Evolutionary conservation across 1,284 basidiomycete genomes (phyloP).

Genomic region (Apiotrichum porosum): DNA sequence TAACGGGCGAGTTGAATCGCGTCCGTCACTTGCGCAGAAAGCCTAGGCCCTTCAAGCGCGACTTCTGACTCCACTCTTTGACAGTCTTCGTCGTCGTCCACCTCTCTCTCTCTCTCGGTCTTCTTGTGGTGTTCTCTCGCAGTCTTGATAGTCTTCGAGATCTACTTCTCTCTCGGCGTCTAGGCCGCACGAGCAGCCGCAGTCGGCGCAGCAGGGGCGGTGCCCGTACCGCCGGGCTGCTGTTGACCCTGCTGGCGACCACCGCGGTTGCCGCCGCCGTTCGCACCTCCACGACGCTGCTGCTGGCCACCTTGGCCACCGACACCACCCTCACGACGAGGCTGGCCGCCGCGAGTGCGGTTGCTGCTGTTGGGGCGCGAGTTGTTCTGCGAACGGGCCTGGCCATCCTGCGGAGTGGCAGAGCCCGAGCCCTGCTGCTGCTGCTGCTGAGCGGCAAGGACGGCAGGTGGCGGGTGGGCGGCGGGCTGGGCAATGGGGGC

Average conservation of each 20-base stretch:
- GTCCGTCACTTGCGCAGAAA: constrained; percentile 9
- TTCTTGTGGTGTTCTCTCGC: background rate
- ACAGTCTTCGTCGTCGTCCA: background rate
- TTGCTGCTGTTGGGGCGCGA: constrained; percentile 9
- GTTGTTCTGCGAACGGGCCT: constrained; percentile 5
- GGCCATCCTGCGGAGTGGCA: background rate
- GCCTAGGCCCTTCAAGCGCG: background rate
- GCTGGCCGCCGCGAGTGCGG: constrained; percentile 4
- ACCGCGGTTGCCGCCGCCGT: constrained; percentile 2
- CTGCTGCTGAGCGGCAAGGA: background rate
- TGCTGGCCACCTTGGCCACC: background rate
- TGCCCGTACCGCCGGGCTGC: background rate
- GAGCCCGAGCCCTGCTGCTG: background rate
- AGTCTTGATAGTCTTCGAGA: background rate
- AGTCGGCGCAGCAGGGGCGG: background rate
- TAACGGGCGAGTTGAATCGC: constrained; percentile 17
- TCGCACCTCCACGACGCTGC: background rate
- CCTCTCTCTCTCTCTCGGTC: background rate
- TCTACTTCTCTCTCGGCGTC: too few relatives aligned
- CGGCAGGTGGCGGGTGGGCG: constrained; percentile 7
- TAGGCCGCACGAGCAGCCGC: constrained; percentile 7
- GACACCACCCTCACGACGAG: background rate
- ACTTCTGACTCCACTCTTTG: constrained; percentile 2
- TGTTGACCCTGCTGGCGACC: constrained; percentile 4
- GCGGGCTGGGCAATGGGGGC: constrained; percentile 8